Conservation (phyloP, 768 basidiomycete genomes). For the Sporobolomyces pararoseus region DNA sequence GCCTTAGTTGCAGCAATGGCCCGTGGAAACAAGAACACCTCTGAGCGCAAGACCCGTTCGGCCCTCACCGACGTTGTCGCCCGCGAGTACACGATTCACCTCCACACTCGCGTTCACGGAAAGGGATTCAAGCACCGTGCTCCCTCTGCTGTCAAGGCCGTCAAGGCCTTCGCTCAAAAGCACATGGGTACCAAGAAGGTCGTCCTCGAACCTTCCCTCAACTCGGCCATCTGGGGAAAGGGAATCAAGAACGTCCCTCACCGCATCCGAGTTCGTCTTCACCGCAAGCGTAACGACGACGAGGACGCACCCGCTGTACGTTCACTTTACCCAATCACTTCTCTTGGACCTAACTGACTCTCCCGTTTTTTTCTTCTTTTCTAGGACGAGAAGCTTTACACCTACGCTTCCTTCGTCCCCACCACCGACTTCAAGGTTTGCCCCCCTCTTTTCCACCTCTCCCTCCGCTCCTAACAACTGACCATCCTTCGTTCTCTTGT, state of each 20-base stretch:
- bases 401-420: conserved; percentile 32
- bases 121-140: conserved; percentile 58
- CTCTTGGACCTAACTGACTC: too few species aligned
- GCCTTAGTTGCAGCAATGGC: conserved; percentile 43
- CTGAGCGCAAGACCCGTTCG: conserved; percentile 73
- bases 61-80: conserved; percentile 97
- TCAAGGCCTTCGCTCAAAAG: conserved; percentile 84
- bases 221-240: conserved; percentile 83
- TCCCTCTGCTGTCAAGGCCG: conserved; percentile 91
- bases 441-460: conserved; percentile 53
- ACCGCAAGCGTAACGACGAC: conserved; percentile 96
- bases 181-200: conserved; percentile 95
- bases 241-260: conserved; percentile 93
- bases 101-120: conserved; percentile 44
- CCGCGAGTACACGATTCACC: conserved; percentile 74
- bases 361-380: not conserved
- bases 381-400: conserved; percentile 32
- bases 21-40: conserved; percentile 41
- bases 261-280: conserved; percentile 85
- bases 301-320: conserved; percentile 97
- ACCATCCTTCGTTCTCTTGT: not conserved
- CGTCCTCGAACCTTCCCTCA: conserved; percentile 88
- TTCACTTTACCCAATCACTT: conserved; percentile 44
- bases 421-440: conserved; percentile 56
- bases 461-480: conserved; percentile 29